Base-by-base conservation (phyloP, 495 filamentous ascomycete genomes). In the Penicillium arizonense region DNA sequence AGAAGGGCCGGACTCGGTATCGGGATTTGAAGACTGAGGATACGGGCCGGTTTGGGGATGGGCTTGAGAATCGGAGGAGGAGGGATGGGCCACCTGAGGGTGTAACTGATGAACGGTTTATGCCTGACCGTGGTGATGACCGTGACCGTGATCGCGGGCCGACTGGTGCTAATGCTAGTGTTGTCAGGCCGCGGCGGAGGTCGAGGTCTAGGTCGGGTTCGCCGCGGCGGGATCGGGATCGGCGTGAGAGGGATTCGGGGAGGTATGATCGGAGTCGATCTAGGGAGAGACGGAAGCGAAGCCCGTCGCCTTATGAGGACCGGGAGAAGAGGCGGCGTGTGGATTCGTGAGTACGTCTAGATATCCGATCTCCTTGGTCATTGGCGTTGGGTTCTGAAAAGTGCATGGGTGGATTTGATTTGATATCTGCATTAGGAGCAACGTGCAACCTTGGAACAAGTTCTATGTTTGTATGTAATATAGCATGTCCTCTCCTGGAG, bases 1-100 rank as follows among this genome's bases (percentile, higher is more conserved):
- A 87, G 77, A 95, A 95, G 72, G 92, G 94, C 1, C 83, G 91
- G 14, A 96, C 92, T 13, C 88, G 85, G 62, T 96, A 97, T 64
- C 86, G 79, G 52, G 95, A 99, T 75, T 71, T 99, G 42, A 87
- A 84, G 70, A 84, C 75, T 5, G 95, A 99, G 75, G 94, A 99
- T 75, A 99, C 94, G 13, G 95, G 92, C 0, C 76, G 78, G 26
- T 96, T 90, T 84, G 92, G 89, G 4, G 81, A 80, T 33, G 84
- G 86, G 11, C 77, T 74, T 44, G 68, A 72, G 35, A 72, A 75
- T 64, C 65, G 60, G 58, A 70, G 61, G 16, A 65, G 55, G 54
- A 71, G 55, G 62, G 77, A 70, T 51, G 77, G 53, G 3, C 58
- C 69, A 9, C 68, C 77, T 50, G 63, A 45, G 67, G 78, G 47